phyloP scores from a whole-genome alignment of 805 yeast species.

The Barnettozyma wickerhamii region DNA sequence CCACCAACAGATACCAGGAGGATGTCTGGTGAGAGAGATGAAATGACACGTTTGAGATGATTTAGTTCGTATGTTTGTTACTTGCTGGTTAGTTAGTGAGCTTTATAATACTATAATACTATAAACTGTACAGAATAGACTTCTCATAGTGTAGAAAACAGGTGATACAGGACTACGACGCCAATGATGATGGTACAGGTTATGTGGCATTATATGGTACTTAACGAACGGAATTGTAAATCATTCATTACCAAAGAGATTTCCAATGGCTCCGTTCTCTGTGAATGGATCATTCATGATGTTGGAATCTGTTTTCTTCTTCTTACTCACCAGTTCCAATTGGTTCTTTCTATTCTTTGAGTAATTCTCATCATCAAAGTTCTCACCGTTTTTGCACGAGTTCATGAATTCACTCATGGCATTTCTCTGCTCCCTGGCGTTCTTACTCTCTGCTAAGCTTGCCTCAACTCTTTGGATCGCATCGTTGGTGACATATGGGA shows the following conservation, averaged over 20 bases:
- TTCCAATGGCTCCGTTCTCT: conserved; percentile 64
- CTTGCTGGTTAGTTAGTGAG: background rate
- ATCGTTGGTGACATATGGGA: conserved; percentile 53
- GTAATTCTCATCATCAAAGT: conserved; percentile 38
- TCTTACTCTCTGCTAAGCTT: conserved; percentile 57
- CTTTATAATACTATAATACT: background rate
- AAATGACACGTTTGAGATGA: no score
- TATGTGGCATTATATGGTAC: no score
- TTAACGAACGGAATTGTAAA: no score
- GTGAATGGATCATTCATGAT: conserved; percentile 69
- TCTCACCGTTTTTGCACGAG: conserved; percentile 48
- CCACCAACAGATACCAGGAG: conserved; percentile 89
- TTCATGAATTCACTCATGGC: conserved; percentile 74
- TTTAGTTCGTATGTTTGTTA: conserved; percentile 10
- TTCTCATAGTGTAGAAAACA: no score
- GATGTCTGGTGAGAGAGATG: conserved; percentile 99
- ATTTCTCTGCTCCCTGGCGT: conserved; percentile 74
- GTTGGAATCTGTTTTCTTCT: conserved; percentile 45
- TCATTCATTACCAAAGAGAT: conserved; percentile 42
- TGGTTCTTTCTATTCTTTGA: conserved; percentile 48
- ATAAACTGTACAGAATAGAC: no score
- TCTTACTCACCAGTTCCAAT: conserved; percentile 47
- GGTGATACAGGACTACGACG: background rate
- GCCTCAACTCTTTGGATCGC: conserved; percentile 62
- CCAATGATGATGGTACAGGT: no score